phyloP scores from a whole-genome alignment of 1,284 basidiomycete species.

The Vanrija pseudolonga region DNA sequence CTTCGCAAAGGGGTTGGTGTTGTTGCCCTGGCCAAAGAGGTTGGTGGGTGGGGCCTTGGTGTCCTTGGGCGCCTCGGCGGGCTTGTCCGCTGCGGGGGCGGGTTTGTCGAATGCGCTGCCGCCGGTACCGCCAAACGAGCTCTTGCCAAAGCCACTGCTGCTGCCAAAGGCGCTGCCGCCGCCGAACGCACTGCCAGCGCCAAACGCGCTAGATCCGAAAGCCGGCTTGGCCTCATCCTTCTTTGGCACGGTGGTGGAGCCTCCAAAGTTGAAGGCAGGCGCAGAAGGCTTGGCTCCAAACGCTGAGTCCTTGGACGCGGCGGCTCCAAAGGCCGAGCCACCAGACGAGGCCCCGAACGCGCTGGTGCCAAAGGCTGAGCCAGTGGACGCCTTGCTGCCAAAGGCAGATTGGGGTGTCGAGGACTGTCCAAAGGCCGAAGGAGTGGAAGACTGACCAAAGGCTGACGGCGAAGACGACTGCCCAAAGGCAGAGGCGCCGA shows the following conservation, averaged over 20 bases:
- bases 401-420: neutral
- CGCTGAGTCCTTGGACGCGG: neutral
- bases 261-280: neutral
- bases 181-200: conserved; percentile 10
- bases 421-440: conserved; percentile 2
- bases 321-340: neutral
- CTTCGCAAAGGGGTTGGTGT: neutral
- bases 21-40: neutral
- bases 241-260: no score
- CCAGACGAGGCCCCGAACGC: no score
- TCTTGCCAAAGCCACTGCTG: conserved; percentile 9
- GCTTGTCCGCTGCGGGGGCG: neutral
- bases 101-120: neutral
- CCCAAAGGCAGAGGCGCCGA: conserved; percentile 7
- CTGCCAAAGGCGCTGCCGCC: conserved; percentile 16
- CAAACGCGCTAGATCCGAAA: conserved; percentile 14
- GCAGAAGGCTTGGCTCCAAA: neutral
- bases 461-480: conserved; percentile 5
- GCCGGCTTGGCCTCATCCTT: conserved; percentile 6
- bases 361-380: neutral
- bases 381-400: neutral
- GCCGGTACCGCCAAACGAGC: neutral
- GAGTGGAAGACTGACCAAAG: conserved; percentile 19
- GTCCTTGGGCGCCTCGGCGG: neutral
- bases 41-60: neutral